phyloP scores from a whole-genome alignment of 345 rosid species.

The Sonneratia alba region DNA sequence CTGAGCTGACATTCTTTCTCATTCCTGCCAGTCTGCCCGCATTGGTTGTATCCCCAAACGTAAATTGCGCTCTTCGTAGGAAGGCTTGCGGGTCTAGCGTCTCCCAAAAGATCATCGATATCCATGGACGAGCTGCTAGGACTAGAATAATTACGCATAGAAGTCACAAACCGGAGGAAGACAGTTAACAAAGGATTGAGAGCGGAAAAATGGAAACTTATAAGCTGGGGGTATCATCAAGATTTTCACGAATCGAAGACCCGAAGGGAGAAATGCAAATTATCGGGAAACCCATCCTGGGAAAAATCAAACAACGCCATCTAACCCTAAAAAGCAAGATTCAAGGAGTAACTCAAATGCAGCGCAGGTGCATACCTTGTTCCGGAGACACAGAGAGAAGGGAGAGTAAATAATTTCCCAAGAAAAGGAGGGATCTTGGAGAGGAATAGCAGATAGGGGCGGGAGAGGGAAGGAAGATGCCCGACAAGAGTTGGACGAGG shows the following conservation, averaged over 20 bases:
- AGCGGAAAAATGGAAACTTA: neutral
- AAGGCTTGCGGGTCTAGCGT: conserved; percentile 26
- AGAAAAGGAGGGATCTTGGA: neutral
- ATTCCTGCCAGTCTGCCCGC: conserved; percentile 86
- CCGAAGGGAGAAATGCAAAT: neutral
- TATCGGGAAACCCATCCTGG: neutral
- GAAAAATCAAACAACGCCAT: neutral
- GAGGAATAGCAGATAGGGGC: neutral
- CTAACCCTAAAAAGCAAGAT: neutral
- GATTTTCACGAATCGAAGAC: neutral
- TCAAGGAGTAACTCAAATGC: neutral
- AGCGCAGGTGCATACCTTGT: neutral
- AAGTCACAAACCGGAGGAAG: neutral
- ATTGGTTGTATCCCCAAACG: conserved; percentile 92
- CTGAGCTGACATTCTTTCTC: conserved; percentile 63
- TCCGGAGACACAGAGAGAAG: neutral
- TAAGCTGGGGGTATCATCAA: neutral
- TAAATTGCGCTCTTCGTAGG: conserved; percentile 89
- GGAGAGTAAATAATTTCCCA: neutral
- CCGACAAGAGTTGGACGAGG: neutral
- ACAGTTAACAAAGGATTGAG: neutral
- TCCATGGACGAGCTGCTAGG: conserved; percentile 33
- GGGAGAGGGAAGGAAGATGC: neutral
- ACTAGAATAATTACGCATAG: neutral
- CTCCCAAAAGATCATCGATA: conserved; percentile 60